Evolutionary conservation across 2,329 filamentous ascomycete genomes (phyloP).

Genomic region (Aspergillus cejpii): DNA sequence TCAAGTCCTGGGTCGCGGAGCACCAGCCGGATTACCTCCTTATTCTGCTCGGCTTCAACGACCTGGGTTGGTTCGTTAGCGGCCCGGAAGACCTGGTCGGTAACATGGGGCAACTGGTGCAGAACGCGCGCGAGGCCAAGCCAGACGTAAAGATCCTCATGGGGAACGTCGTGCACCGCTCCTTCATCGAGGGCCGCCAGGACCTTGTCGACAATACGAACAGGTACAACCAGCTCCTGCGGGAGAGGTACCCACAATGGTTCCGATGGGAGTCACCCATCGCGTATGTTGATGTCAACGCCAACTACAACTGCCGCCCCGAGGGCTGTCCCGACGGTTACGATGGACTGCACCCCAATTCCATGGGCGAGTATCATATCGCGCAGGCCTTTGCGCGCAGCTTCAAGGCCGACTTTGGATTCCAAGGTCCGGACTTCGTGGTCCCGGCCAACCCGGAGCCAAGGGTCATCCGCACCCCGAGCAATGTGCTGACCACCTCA

Average conservation of each 20-base stretch:
- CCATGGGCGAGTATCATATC: slow-evolving; percentile 1
- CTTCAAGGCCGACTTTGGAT: not conserved
- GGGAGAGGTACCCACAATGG: not conserved
- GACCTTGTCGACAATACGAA: slow-evolving; percentile 1
- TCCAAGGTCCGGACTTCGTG: not conserved
- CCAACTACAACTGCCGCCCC: not conserved
- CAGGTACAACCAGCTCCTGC: slow-evolving; percentile 1
- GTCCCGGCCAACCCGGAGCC: not conserved
- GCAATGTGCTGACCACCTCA: not conserved
- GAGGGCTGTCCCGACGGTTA: not conserved
- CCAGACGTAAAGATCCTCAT: not conserved
- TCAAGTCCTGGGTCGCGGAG: not conserved
- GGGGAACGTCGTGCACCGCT: not conserved
- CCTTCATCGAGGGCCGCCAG: not conserved
- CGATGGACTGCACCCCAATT: slow-evolving; percentile 3
- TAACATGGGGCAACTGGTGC: not conserved
- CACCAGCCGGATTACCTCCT: not conserved
- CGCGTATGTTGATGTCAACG: not conserved
- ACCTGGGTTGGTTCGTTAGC: slow-evolving; percentile 1
- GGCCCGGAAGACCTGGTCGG: not conserved
- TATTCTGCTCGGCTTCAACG: not conserved
- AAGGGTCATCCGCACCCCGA: not conserved
- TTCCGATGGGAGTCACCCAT: not conserved
- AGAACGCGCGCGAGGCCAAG: not conserved
- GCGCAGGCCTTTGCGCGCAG: not conserved